Conservation (phyloP, 768 basidiomycete genomes). For the Boletus pseudo-olivaceus region DNA sequence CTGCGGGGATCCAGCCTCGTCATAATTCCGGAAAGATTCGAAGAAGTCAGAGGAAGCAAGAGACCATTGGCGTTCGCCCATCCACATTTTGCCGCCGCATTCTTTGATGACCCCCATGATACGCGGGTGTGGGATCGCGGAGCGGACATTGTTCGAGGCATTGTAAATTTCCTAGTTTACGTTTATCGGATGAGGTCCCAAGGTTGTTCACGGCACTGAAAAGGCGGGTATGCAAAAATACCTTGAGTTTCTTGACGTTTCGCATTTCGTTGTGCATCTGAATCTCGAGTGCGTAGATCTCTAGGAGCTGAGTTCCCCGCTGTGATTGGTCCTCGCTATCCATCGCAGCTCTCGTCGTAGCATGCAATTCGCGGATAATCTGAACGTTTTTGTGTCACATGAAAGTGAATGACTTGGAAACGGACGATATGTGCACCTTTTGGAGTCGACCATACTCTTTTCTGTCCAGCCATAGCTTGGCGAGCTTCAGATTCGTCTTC, state of each 20-base stretch:
- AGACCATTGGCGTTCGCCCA: conserved; percentile 99
- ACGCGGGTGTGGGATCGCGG: conserved; percentile 95
- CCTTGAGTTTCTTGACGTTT: conserved; percentile 96
- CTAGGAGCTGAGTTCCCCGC: conserved; percentile 88
- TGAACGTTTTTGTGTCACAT: conserved; percentile 24
- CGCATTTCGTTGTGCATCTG: conserved; percentile 98
- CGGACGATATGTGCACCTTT: conserved; percentile 47
- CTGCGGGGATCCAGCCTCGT: conserved; percentile 95
- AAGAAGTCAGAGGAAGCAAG: conserved; percentile 98
- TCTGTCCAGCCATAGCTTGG: conserved; percentile 95
- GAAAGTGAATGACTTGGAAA: not conserved
- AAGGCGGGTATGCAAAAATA: conserved; percentile 22
- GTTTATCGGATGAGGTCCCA: not conserved
- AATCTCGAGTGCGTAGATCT: conserved; percentile 97
- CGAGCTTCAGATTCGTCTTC: conserved; percentile 95
- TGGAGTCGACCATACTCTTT: conserved; percentile 84
- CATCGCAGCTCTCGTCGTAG: conserved; percentile 53
- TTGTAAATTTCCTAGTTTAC: conserved; percentile 92
- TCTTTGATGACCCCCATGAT: conserved; percentile 99
- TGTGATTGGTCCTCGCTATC: conserved; percentile 86
- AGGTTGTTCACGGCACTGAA: not conserved
- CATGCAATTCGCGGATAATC: conserved; percentile 77
- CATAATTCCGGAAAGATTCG: conserved; percentile 97
- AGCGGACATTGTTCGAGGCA: conserved; percentile 86
- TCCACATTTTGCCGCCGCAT: conserved; percentile 99